These are phyloP conservation scores for Cladosporium phlei DNA, from an alignment of 2,329 filamentous ascomycete species.

Conservation along the genomic window DNA sequence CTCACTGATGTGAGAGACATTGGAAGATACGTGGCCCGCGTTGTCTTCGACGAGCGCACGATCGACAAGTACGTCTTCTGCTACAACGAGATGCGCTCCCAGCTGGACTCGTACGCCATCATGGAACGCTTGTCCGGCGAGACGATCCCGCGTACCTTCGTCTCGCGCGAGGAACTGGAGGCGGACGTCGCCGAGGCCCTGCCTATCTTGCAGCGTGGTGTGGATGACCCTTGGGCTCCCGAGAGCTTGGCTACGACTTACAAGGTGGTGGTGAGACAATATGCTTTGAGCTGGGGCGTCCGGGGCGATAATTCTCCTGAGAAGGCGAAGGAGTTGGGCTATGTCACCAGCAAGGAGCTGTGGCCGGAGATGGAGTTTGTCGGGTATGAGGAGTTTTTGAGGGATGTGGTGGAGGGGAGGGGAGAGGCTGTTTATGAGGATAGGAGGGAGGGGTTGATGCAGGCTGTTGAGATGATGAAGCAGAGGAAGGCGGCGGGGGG, in stretches of 20 bases:
- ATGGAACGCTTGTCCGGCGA: constrained; percentile 49
- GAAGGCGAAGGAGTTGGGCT: constrained; percentile 47
- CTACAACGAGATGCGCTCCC: constrained; percentile 44
- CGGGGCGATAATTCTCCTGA: constrained; percentile 52
- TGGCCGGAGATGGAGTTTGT: constrained; percentile 49
- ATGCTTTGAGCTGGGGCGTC: constrained; percentile 44
- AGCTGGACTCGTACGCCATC: constrained; percentile 44
- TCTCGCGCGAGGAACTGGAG: constrained; percentile 34
- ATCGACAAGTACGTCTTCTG: constrained; percentile 50
- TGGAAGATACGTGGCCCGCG: constrained; percentile 47
- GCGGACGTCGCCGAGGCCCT: constrained; percentile 32
- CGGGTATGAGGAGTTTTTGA: constrained; percentile 38
- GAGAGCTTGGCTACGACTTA: constrained; percentile 26
- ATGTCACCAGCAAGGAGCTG: constrained; percentile 48
- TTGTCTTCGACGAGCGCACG: constrained; percentile 50
- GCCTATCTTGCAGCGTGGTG: constrained; percentile 33
- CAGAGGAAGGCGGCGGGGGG: not conserved
- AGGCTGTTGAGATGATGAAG: not conserved
- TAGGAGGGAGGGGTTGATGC: not conserved
- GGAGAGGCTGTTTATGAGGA: constrained; percentile 14
- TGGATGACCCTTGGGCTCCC: constrained; percentile 25
- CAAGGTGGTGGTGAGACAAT: constrained; percentile 38
- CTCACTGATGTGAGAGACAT: constrained; percentile 51
- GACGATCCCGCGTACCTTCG: constrained; percentile 32
- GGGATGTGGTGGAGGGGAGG: constrained; percentile 40